Conservation (phyloP, 768 basidiomycete species). For the Hygrocybe coccinea region DNA sequence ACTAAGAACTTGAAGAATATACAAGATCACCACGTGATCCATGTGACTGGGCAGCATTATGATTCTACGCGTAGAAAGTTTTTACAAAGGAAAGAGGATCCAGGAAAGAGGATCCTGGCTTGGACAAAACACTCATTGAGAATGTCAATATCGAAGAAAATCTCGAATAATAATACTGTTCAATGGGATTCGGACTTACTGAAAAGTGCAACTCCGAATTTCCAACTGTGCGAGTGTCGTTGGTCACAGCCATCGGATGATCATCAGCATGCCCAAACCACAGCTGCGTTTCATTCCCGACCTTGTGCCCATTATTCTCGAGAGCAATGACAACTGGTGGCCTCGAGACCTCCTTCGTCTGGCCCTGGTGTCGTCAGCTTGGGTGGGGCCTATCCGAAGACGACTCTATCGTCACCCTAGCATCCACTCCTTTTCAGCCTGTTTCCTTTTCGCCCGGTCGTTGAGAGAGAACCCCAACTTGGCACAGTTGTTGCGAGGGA, state of each 20-base stretch:
- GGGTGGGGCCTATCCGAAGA: constrained; percentile 42
- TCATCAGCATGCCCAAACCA: not conserved
- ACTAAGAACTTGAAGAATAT: too few relatives aligned
- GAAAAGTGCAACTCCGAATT: too few relatives aligned
- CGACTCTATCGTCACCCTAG: constrained; percentile 43
- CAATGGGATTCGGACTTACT: too few relatives aligned
- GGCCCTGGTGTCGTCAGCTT: constrained; percentile 46
- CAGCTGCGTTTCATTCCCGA: constrained; percentile 41
- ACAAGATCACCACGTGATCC: too few relatives aligned
- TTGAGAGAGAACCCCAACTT: constrained; percentile 36
- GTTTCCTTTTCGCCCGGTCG: constrained; percentile 39
- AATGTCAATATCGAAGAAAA: too few relatives aligned
- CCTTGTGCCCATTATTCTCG: constrained; percentile 49
- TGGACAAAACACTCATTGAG: too few relatives aligned
- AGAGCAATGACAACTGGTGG: constrained; percentile 50
- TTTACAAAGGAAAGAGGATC: too few relatives aligned
- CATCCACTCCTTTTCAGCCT: constrained; percentile 39
- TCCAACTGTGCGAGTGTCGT: not conserved
- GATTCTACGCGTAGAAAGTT: too few relatives aligned
- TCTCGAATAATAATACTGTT: too few relatives aligned
- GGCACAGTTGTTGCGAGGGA: constrained; percentile 33
- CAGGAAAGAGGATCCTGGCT: too few relatives aligned
- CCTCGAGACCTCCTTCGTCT: constrained; percentile 44
- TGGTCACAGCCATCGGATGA: not conserved
- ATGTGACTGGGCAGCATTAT: too few relatives aligned